These are phyloP conservation scores for Cyclotella kingstonii DNA, from an alignment of 108 stramenopile species.

Conservation along the genomic window DNA sequence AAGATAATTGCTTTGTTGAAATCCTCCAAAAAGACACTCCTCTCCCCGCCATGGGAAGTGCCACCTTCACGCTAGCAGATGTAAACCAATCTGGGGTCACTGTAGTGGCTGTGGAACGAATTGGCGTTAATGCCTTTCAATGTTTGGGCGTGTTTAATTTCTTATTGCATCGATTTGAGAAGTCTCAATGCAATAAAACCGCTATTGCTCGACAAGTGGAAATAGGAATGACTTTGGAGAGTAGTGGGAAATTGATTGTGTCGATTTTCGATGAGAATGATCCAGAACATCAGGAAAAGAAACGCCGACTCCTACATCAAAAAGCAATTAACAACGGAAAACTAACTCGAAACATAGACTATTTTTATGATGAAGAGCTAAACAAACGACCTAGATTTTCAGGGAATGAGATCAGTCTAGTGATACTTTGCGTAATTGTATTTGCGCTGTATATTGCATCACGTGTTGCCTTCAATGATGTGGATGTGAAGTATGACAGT, in stretches of 20 bases:
- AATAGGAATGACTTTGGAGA: constrained; percentile 69
- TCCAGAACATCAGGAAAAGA: constrained; percentile 70
- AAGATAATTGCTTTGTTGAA: constrained; percentile 53
- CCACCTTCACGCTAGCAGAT: constrained; percentile 61
- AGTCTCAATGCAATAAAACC: constrained; percentile 13
- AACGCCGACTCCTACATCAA: constrained; percentile 39
- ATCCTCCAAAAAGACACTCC: constrained; percentile 59
- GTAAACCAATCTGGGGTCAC: constrained; percentile 66
- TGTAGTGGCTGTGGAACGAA: constrained; percentile 66
- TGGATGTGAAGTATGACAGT: constrained; percentile 11
- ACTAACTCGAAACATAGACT: constrained; percentile 4
- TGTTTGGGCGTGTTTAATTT: constrained; percentile 71
- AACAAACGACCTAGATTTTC: not conserved
- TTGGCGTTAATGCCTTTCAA: constrained; percentile 49
- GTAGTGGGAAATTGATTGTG: constrained; percentile 63
- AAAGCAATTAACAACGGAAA: constrained; percentile 15
- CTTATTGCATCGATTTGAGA: constrained; percentile 57
- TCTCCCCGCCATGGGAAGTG: constrained; percentile 62
- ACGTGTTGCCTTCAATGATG: constrained; percentile 32
- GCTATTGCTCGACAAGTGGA: constrained; percentile 35
- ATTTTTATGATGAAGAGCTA: constrained; percentile 9
- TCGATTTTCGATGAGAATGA: constrained; percentile 75
- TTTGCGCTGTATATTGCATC: constrained; percentile 38
- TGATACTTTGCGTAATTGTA: constrained; percentile 20
- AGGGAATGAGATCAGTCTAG: constrained; percentile 28